Conservation (phyloP, 2,329 filamentous ascomycete species). For the Fusarium sp. region DNA sequence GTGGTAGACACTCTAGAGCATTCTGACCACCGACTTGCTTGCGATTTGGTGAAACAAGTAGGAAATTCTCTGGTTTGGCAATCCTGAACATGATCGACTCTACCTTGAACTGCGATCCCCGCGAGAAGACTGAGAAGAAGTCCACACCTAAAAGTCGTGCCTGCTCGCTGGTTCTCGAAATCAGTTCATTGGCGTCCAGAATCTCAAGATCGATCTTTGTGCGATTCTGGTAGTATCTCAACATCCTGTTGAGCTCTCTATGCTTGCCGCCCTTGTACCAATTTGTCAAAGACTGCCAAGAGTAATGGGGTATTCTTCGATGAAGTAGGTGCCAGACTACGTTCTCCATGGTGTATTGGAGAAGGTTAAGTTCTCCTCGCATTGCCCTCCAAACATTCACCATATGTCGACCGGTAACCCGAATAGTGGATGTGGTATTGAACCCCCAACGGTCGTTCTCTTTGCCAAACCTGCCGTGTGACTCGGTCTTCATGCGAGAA, state of each 20-base stretch:
- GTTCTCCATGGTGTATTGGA: conserved; percentile 97
- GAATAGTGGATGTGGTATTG: conserved; percentile 90
- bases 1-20: conserved; percentile 88
- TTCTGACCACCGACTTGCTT: conserved; percentile 96
- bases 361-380: conserved; percentile 87
- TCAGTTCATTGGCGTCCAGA: conserved; percentile 86
- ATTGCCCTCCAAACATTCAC: conserved; percentile 98
- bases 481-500: conserved; percentile 85
- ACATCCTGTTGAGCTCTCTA: conserved; percentile 75
- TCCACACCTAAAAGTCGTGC: conserved; percentile 92
- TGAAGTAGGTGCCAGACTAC: conserved; percentile 92
- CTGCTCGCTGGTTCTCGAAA: conserved; percentile 91
- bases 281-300: conserved; percentile 77
- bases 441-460: conserved; percentile 93
- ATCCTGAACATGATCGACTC: conserved; percentile 99
- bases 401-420: conserved; percentile 92
- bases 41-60: conserved; percentile 87
- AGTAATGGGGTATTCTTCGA: conserved; percentile 86
- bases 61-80: conserved; percentile 94
- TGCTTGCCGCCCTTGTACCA: conserved; percentile 81
- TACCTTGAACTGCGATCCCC: conserved; percentile 97
- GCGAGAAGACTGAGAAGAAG: conserved; percentile 94
- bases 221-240: conserved; percentile 80
- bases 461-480: conserved; percentile 84
- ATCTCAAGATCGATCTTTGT: conserved; percentile 89